phyloP scores from a whole-genome alignment of 495 filamentous ascomycete species.

The Lasiosphaeria ovina region DNA sequence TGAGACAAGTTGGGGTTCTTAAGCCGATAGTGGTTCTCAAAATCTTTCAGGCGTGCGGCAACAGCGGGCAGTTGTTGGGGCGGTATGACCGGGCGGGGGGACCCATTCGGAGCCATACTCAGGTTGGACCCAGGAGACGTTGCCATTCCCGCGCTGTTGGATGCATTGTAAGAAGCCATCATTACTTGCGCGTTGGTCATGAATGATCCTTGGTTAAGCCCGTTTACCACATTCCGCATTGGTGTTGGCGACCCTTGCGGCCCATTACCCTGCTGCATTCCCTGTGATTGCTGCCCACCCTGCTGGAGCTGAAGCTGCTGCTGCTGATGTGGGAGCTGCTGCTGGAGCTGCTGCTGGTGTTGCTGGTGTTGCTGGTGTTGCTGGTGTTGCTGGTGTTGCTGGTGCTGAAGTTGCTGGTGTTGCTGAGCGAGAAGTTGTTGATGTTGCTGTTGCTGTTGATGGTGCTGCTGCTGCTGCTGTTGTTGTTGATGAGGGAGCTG shows the following conservation, averaged over 20 bases:
- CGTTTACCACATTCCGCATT: conserved; percentile 50
- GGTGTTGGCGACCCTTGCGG: conserved; percentile 39
- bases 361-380: conserved; percentile 37
- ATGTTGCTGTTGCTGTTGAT: conserved; percentile 37
- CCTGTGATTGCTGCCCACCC: conserved; percentile 32
- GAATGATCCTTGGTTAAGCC: conserved; percentile 49
- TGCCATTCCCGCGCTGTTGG: conserved; percentile 39
- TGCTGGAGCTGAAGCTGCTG: conserved; percentile 39
- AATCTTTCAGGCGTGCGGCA: conserved; percentile 25
- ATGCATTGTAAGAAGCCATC: conserved; percentile 42
- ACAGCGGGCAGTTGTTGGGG: conserved; percentile 24
- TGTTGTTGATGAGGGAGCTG: conserved; percentile 49
- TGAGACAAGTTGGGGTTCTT: conserved; percentile 56
- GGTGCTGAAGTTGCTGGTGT: conserved; percentile 28
- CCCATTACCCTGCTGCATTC: conserved; percentile 34
- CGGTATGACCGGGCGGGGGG: conserved; percentile 34
- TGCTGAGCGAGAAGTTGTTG: conserved; percentile 36
- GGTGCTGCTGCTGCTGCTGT: conserved; percentile 37
- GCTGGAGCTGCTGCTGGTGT: conserved; percentile 32
- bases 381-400: conserved; percentile 27
- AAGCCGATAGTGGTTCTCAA: conserved; percentile 35
- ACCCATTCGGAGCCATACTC: conserved; percentile 37
- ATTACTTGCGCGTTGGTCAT: conserved; percentile 45
- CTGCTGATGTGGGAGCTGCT: conserved; percentile 35
- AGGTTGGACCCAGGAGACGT: conserved; percentile 38